Evolutionary conservation across 2,329 filamentous ascomycete species (phyloP).

Genomic region (Nemania diffusa): DNA sequence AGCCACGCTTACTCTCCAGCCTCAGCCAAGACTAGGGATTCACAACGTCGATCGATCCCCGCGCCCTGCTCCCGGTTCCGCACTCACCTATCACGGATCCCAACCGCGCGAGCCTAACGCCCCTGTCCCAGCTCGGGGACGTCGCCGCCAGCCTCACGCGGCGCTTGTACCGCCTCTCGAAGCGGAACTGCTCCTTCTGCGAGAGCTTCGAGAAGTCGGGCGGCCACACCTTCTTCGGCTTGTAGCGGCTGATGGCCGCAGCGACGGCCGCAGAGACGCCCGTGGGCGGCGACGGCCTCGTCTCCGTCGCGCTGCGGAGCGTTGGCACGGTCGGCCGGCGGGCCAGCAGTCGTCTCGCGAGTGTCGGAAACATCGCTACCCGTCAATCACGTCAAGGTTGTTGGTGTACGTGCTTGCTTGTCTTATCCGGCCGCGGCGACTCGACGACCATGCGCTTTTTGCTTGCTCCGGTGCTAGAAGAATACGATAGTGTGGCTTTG

Average conservation of each 20-base stretch:
- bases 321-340: constrained; percentile 42
- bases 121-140: constrained; percentile 47
- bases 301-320: constrained; percentile 40
- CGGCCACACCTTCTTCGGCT: constrained; percentile 79
- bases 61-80: background rate
- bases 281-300: constrained; percentile 37
- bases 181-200: constrained; percentile 77
- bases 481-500: constrained; percentile 16
- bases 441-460: background rate
- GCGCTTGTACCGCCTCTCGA: constrained; percentile 82
- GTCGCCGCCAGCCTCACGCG: constrained; percentile 60
- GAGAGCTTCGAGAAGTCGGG: constrained; percentile 78
- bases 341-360: constrained; percentile 55
- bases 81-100: constrained; percentile 66
- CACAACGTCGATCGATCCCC: background rate
- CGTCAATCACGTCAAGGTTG: background rate
- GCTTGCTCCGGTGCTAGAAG: background rate
- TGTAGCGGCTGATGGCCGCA: constrained; percentile 68
- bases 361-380: constrained; percentile 57
- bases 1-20: constrained; percentile 12
- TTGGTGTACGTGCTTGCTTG: constrained; percentile 2
- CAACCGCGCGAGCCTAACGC: constrained; percentile 71
- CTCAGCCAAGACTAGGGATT: too few relatives aligned
- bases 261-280: constrained; percentile 58
- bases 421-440: background rate